Evolutionary conservation across 2,329 filamentous ascomycete genomes (phyloP).

Genomic region (Clarireedia sp.): DNA sequence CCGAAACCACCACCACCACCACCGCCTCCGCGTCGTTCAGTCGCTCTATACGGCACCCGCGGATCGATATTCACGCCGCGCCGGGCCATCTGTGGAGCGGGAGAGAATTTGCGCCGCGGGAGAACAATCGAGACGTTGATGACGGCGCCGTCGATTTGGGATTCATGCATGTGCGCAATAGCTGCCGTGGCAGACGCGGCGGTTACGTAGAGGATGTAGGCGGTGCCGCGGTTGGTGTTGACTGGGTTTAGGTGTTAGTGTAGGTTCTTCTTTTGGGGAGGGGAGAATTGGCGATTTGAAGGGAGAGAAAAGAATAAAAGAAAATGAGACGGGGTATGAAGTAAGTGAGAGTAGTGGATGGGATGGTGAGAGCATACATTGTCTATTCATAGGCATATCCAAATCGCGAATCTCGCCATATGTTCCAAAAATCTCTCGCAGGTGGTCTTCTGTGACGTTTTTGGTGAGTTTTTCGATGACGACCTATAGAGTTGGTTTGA

Average conservation of each 20-base stretch:
- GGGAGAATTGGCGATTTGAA: too few relatives aligned
- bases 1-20: conserved; percentile 12
- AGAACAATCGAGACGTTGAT: conserved; percentile 32
- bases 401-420: conserved; percentile 83
- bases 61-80: conserved; percentile 53
- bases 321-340: background rate
- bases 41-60: conserved; percentile 29
- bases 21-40: conserved; percentile 1
- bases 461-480: conserved; percentile 94
- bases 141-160: conserved; percentile 45
- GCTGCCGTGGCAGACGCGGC: conserved; percentile 77
- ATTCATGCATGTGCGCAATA: conserved; percentile 96
- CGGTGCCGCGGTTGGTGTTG: conserved; percentile 84
- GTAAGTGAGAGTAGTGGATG: background rate
- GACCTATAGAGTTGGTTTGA: conserved; percentile 42
- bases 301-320: background rate
- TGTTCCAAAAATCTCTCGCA: conserved; percentile 83
- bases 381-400: conserved; percentile 81
- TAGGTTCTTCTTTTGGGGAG: conserved; percentile 4
- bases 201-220: conserved; percentile 78
- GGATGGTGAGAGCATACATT: conserved; percentile 49
- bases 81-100: conserved; percentile 64
- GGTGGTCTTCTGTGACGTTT: conserved; percentile 82
- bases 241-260: conserved; percentile 41
- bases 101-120: conserved; percentile 57